A percentile compares a stretch with the other conserved stretches of the same genome.
These are phyloP conservation scores for Gaeumannomyces tritici DNA, from an alignment of 2,329 filamentous ascomycete species.

Conservation along the genomic window DNA sequence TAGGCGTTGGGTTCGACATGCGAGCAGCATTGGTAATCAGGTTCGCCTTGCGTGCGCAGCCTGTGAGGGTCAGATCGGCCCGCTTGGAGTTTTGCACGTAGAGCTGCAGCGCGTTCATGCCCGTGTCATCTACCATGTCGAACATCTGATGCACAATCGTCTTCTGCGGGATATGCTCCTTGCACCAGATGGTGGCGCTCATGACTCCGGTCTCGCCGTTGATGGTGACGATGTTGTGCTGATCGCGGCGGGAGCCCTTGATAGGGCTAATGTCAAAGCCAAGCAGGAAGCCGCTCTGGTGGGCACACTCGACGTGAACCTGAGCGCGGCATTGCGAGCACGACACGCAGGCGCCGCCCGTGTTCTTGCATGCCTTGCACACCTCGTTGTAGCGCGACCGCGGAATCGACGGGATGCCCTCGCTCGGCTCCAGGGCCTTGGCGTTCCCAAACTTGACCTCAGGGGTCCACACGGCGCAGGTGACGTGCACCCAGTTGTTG, in stretches of 20 bases:
- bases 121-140: conserved; percentile 61
- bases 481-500: conserved; percentile 97
- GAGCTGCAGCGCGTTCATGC: conserved; percentile 72
- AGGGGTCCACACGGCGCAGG: conserved; percentile 82
- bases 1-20: conserved; percentile 28
- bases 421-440: conserved; percentile 71
- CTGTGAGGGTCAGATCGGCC: conserved; percentile 80
- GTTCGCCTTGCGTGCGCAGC: conserved; percentile 87
- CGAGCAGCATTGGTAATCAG: conserved; percentile 59
- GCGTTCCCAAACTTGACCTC: conserved; percentile 91
- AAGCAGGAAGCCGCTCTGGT: conserved; percentile 70
- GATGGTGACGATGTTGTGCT: conserved; percentile 68
- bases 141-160: conserved; percentile 68
- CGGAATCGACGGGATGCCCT: conserved; percentile 80
- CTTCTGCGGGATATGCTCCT: conserved; percentile 70
- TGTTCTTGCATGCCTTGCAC: conserved; percentile 77
- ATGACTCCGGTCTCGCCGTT: conserved; percentile 75
- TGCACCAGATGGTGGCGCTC: conserved; percentile 84
- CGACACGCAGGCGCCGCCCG: conserved; percentile 66
- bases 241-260: conserved; percentile 79
- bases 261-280: conserved; percentile 87
- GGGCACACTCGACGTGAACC: conserved; percentile 87
- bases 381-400: conserved; percentile 61
- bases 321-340: conserved; percentile 64
- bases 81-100: conserved; percentile 90